Conservation (phyloP, 2,329 filamentous ascomycete species). For the Conoideocrella luteorostrata region DNA sequence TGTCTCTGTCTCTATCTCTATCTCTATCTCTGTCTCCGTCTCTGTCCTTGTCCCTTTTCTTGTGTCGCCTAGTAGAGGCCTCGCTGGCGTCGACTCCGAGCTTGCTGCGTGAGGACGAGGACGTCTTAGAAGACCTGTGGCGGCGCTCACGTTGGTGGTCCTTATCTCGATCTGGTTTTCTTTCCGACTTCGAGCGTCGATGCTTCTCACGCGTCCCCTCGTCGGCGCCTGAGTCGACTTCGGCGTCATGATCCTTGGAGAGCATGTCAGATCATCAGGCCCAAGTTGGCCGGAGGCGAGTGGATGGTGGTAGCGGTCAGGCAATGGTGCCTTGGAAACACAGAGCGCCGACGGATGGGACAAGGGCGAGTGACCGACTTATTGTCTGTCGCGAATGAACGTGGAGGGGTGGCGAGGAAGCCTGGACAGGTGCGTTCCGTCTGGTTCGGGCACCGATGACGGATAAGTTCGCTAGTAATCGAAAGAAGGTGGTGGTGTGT, state of each 20-base stretch:
- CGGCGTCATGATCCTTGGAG: constrained; percentile 35
- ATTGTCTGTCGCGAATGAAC: no score
- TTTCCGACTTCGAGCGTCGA: constrained; percentile 32
- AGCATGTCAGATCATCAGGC: constrained; percentile 31
- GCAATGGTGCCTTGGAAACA: no score
- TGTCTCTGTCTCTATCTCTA: constrained; percentile 23
- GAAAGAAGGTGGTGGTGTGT: background rate
- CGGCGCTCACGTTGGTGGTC: constrained; percentile 27
- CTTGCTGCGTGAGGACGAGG: constrained; percentile 36
- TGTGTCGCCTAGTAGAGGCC: constrained; percentile 26
- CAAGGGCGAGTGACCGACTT: no score
- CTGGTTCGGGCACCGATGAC: constrained; percentile 3
- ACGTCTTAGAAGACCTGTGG: constrained; percentile 36
- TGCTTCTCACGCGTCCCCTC: constrained; percentile 34
- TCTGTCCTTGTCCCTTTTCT: constrained; percentile 22
- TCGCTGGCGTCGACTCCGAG: constrained; percentile 34
- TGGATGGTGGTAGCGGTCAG: background rate
- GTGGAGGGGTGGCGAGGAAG: background rate
- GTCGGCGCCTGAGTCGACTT: constrained; percentile 25
- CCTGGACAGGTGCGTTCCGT: background rate
- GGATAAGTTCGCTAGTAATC: constrained; percentile 2
- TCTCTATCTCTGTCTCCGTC: constrained; percentile 27
- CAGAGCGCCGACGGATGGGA: no score
- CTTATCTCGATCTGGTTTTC: constrained; percentile 20
- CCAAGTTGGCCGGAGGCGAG: background rate